These are phyloP conservation scores for Colletotrichum graminicola DNA, from an alignment of 2,329 filamentous ascomycete genomes.

Conservation along the genomic window DNA sequence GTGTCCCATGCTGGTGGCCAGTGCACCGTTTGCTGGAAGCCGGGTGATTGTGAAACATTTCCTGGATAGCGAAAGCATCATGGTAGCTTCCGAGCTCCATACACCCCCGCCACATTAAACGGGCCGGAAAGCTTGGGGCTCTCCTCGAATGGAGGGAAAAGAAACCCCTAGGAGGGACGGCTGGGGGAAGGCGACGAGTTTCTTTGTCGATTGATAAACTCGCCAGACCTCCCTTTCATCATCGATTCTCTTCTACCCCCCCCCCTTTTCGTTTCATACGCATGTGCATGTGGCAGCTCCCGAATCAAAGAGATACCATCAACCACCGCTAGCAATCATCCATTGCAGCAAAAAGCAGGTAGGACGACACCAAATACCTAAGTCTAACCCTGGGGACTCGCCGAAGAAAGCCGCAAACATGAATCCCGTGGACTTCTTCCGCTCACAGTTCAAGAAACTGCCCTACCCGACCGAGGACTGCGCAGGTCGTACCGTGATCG, in stretches of 20 bases:
- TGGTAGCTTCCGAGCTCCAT: slow-evolving; percentile 15
- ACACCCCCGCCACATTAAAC: slow-evolving; percentile 21
- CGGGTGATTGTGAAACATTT: slow-evolving; percentile 36
- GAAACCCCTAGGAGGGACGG: background rate
- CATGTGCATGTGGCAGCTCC: background rate
- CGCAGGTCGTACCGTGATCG: slow-evolving; percentile 52
- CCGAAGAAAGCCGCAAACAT: slow-evolving; percentile 10
- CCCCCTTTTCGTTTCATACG: slow-evolving; percentile 7
- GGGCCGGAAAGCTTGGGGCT: slow-evolving; percentile 23
- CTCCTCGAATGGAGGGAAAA: background rate
- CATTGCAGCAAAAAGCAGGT: background rate
- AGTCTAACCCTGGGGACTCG: background rate
- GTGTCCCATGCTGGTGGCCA: slow-evolving; percentile 21
- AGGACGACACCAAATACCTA: too few relatives aligned
- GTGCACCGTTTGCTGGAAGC: slow-evolving; percentile 2
- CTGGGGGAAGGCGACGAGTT: slow-evolving; percentile 9
- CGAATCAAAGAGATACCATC: background rate
- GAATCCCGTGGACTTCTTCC: slow-evolving; percentile 31
- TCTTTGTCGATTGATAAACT: slow-evolving; percentile 19
- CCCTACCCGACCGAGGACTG: slow-evolving; percentile 51
- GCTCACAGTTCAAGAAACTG: slow-evolving; percentile 46
- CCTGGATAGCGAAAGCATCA: slow-evolving; percentile 22
- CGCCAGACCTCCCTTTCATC: slow-evolving; percentile 9
- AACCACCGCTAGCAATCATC: background rate
- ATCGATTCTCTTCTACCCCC: background rate